Percentiles rank a stretch among this genome's conserved stretches.
These are phyloP conservation scores for Sporisorium reilianum DNA, from an alignment of 1,284 basidiomycete genomes.

Conservation along the genomic window DNA sequence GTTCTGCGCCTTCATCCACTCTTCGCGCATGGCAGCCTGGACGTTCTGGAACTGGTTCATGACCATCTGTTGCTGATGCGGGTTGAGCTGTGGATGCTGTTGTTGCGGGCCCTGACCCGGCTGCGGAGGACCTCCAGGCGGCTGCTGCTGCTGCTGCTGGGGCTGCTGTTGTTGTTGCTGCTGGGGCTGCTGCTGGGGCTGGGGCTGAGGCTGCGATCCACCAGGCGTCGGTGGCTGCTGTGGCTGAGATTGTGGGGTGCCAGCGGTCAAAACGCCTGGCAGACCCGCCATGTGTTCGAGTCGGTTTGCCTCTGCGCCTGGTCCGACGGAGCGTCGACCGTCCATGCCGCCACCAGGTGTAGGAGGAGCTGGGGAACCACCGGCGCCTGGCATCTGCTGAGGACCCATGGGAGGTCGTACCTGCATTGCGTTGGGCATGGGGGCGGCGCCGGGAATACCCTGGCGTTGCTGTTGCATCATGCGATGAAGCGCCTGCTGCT, in stretches of 20 bases:
- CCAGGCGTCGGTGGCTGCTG: conserved; percentile 37
- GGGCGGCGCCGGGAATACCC: conserved; percentile 31
- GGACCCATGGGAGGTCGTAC: conserved; percentile 44
- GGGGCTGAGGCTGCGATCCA: conserved; percentile 17
- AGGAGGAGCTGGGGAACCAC: conserved; percentile 38
- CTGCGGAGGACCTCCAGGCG: conserved; percentile 22
- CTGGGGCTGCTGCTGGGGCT: conserved; percentile 23
- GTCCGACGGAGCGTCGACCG: conserved; percentile 48
- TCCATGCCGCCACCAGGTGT: conserved; percentile 44
- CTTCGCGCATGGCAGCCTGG: conserved; percentile 58
- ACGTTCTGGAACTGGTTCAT: conserved; percentile 61
- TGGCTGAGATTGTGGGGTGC: conserved; percentile 21
- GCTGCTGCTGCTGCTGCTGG: conserved; percentile 30
- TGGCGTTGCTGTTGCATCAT: conserved; percentile 59
- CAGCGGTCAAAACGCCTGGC: conserved; percentile 24
- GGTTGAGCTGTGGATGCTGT: conserved; percentile 55
- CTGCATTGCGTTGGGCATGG: conserved; percentile 40
- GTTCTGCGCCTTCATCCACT: conserved; percentile 64
- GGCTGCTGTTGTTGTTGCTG: conserved; percentile 27
- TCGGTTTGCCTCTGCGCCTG: conserved; percentile 29
- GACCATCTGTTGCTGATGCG: conserved; percentile 63
- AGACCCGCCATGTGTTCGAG: conserved; percentile 43
- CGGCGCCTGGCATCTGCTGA: conserved; percentile 38
- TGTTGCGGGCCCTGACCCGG: conserved; percentile 39
- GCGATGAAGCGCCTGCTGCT: conserved; percentile 57